A percentile compares a stretch with the other conserved stretches of the same genome.
These are phyloP conservation scores for Mollisiaceae sp. DNA, from an alignment of 2,329 filamentous ascomycete species.

Conservation along the genomic window DNA sequence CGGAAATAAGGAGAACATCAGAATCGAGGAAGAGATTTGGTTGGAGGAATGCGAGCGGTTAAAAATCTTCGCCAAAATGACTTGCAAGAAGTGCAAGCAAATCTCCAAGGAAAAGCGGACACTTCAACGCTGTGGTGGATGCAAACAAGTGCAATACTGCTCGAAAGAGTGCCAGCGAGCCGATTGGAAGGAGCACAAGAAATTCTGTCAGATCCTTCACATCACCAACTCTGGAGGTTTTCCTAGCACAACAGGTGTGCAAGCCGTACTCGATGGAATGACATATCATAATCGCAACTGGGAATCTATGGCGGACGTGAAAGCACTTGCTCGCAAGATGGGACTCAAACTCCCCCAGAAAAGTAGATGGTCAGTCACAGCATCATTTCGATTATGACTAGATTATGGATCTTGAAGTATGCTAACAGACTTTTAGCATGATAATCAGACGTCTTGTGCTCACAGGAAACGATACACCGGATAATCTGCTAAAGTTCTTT, in stretches of 20 bases:
- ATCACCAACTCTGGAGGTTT: background rate
- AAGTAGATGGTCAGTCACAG: background rate
- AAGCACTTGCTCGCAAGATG: background rate
- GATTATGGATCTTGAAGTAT: background rate
- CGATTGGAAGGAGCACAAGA: constrained; percentile 34
- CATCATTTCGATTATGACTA: background rate
- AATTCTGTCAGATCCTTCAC: background rate
- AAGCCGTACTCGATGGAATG: background rate
- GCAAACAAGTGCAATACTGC: constrained; percentile 4
- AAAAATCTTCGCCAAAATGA: background rate
- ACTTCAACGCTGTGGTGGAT: background rate
- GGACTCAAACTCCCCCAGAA: background rate
- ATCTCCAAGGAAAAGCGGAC: background rate
- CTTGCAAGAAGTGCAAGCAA: background rate
- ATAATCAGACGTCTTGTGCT: background rate
- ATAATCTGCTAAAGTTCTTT: background rate
- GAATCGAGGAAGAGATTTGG: background rate
- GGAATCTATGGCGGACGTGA: background rate
- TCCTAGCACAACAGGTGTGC: background rate
- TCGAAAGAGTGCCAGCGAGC: constrained; percentile 11
- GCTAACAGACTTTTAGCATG: background rate
- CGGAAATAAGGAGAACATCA: background rate
- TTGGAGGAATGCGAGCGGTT: background rate
- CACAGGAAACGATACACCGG: background rate
- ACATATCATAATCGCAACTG: background rate